phyloP scores from a whole-genome alignment of 305 asterid species.

The Andrographis paniculata region DNA sequence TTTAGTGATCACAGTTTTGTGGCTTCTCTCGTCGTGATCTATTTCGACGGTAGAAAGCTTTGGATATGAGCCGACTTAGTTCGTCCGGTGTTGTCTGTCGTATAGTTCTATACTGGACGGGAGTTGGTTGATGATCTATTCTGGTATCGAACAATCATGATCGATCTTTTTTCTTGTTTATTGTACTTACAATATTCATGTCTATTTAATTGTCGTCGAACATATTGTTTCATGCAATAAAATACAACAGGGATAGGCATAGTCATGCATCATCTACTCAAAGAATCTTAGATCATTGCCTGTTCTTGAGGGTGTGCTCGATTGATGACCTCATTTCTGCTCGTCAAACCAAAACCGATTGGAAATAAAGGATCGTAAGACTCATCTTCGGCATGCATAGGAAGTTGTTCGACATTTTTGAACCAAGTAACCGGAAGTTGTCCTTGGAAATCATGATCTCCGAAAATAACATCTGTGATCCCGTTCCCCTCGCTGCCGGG shows the following conservation, averaged over 20 bases:
- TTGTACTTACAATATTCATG: too few relatives aligned
- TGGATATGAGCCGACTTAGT: conserved; percentile 46
- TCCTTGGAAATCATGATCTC: conserved; percentile 68
- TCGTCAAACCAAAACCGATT: conserved; percentile 59
- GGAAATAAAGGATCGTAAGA: conserved; percentile 64
- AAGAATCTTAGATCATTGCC: too few relatives aligned
- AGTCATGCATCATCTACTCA: too few relatives aligned
- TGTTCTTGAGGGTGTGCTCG: too few relatives aligned
- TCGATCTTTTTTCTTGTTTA: too few relatives aligned
- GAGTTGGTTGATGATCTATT: too few relatives aligned
- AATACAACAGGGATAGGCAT: too few relatives aligned
- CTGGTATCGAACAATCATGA: too few relatives aligned
- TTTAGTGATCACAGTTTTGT: conserved; percentile 43
- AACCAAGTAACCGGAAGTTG: conserved; percentile 68
- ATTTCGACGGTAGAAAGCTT: conserved; percentile 65
- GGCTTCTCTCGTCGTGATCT: conserved; percentile 53
- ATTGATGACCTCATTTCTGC: conserved; percentile 36
- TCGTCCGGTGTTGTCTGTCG: too few relatives aligned
- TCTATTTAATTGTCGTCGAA: too few relatives aligned
- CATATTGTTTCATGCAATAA: too few relatives aligned
- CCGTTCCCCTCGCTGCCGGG: conserved; percentile 84
- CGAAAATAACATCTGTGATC: conserved; percentile 57
- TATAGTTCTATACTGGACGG: too few relatives aligned
- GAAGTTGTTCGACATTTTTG: conserved; percentile 55
- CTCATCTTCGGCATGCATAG: conserved; percentile 38